Evolutionary conservation across 768 basidiomycete species (phyloP).

Genomic region (Kwoniella heveanensis): DNA sequence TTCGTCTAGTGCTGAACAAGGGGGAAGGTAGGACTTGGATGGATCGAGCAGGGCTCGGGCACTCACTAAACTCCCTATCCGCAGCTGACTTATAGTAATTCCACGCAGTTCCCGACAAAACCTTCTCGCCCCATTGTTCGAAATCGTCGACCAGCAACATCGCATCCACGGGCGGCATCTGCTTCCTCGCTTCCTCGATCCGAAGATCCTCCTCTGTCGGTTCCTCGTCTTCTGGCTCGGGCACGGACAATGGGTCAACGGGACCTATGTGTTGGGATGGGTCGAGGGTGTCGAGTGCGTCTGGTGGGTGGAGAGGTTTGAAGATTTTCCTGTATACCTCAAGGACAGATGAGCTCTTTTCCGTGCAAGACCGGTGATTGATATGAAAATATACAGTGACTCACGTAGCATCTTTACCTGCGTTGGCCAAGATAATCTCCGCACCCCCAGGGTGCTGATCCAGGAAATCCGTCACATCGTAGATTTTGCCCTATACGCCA

Average conservation of each 20-base stretch:
- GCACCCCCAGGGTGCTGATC: constrained; percentile 55
- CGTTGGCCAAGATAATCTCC: constrained; percentile 51
- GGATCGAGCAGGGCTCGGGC: no score
- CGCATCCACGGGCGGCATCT: constrained; percentile 47
- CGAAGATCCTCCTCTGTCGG: constrained; percentile 54
- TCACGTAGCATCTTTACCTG: constrained; percentile 57
- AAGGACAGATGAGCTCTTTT: no score
- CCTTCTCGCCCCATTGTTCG: constrained; percentile 56
- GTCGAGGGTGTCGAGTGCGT: constrained; percentile 53
- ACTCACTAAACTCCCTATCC: constrained; percentile 50
- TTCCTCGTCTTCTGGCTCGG: constrained; percentile 22
- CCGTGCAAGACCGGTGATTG: no score
- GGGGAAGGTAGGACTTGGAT: no score
- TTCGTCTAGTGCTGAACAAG: no score
- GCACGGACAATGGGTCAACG: constrained; percentile 54
- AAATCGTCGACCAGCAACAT: constrained; percentile 57
- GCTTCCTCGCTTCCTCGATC: constrained; percentile 46
- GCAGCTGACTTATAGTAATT: constrained; percentile 56
- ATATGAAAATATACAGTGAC: no score
- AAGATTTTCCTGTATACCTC: constrained; percentile 56
- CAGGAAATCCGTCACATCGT: constrained; percentile 57
- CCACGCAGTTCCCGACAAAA: constrained; percentile 56
- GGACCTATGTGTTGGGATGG: constrained; percentile 50
- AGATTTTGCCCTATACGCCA: constrained; percentile 51
- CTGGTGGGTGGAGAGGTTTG: constrained; percentile 56